phyloP scores from a whole-genome alignment of 768 basidiomycete genomes.

The Hypholoma sublateritium region DNA sequence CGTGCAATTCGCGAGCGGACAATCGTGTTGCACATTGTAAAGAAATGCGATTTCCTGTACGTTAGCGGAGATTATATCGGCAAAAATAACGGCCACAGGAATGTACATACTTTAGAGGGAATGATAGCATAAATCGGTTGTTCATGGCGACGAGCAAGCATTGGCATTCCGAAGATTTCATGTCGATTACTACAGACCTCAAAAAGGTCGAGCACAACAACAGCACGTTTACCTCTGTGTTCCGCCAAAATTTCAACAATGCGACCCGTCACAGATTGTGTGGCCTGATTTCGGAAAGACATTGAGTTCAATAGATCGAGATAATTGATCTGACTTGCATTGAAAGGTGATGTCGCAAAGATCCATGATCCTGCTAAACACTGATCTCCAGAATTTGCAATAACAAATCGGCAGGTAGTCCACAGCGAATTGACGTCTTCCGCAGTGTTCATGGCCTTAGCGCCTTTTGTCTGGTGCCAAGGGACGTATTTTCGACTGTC shows the following conservation, averaged over 20 bases:
- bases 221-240: neutral
- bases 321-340: neutral
- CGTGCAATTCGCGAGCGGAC: constrained; percentile 11
- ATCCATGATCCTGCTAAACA: constrained; percentile 25
- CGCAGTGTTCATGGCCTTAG: too few species aligned
- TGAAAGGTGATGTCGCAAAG: constrained; percentile 20
- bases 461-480: too few species aligned
- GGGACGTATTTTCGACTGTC: too few species aligned
- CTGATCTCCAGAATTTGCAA: constrained; percentile 13
- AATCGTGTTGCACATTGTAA: constrained; percentile 24
- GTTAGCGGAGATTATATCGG: neutral
- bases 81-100: neutral
- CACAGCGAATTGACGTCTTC: neutral
- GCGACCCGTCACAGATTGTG: constrained; percentile 9
- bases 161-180: constrained; percentile 21
- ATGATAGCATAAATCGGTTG: constrained; percentile 8
- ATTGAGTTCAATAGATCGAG: neutral
- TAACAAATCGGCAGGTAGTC: constrained; percentile 12
- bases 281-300: neutral
- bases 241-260: constrained; percentile 20
- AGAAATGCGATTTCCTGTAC: constrained; percentile 15
- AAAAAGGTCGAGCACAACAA: constrained; percentile 18
- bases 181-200: constrained; percentile 12
- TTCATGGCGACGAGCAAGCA: constrained; percentile 10
- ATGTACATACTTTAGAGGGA: constrained; percentile 11